Evolutionary conservation across 2,329 filamentous ascomycete species (phyloP).

Genomic region (Colletotrichum neosansevieriae): DNA sequence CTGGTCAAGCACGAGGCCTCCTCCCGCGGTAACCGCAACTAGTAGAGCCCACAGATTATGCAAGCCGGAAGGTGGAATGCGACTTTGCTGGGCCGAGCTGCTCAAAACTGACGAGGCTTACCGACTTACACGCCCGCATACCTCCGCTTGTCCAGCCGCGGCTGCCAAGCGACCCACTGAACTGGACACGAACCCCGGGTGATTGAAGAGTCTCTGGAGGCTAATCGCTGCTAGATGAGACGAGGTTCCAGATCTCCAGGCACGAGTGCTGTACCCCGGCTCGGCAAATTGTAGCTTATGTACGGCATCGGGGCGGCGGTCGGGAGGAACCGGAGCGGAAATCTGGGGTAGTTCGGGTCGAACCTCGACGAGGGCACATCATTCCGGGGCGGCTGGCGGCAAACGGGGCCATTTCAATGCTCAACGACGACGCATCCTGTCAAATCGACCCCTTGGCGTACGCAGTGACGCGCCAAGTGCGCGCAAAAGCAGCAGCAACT

Average conservation of each 20-base stretch:
- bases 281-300: conserved; percentile 37
- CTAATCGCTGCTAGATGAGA: conserved; percentile 34
- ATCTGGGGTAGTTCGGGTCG: conserved; percentile 40
- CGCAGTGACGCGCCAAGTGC: too few species aligned
- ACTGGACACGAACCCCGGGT: conserved; percentile 20
- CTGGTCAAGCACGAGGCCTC: conserved; percentile 4
- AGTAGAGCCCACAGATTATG: conserved; percentile 22
- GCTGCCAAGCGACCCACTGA: conserved; percentile 30
- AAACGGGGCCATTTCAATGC: conserved; percentile 35
- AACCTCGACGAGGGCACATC: conserved; percentile 39
- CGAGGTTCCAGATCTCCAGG: conserved; percentile 39
- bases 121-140: conserved; percentile 32
- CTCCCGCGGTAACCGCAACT: conserved; percentile 11
- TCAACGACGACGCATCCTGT: conserved; percentile 26
- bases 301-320: conserved; percentile 35
- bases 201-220: conserved; percentile 30
- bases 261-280: conserved; percentile 38
- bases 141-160: conserved; percentile 13
- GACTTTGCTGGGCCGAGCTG: conserved; percentile 6
- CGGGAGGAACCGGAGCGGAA: conserved; percentile 40
- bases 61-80: conserved; percentile 13
- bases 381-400: conserved; percentile 38
- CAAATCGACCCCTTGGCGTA: too few species aligned
- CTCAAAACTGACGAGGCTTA: conserved; percentile 12
- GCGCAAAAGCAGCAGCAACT: too few species aligned